phyloP scores from a whole-genome alignment of 371 early-diverging fungal species.

The Rhizomucor pusillus region DNA sequence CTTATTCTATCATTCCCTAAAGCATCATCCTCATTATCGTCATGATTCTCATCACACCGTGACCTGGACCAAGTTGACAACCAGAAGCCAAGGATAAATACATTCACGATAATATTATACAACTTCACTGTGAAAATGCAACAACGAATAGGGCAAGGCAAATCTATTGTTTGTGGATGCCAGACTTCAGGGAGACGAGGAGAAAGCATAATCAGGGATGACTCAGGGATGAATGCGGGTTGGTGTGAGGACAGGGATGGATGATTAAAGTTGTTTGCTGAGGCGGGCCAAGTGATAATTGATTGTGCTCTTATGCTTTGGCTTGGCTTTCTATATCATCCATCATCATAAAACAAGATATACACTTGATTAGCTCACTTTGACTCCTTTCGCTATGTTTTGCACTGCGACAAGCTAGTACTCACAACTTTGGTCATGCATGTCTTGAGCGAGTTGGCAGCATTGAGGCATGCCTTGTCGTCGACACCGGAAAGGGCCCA shows the following conservation, averaged over 20 bases:
- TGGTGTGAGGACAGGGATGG: neutral
- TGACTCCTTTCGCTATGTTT: neutral
- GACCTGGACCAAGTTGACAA: no score
- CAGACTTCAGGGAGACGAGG: no score
- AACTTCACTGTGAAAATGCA: no score
- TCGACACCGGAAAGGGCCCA: constrained; percentile 63
- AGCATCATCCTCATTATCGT: no score
- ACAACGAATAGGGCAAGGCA: no score
- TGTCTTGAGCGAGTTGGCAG: constrained; percentile 54
- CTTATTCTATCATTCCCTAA: no score
- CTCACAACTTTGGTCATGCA: constrained; percentile 66
- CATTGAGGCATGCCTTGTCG: constrained; percentile 53
- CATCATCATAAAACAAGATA: neutral
- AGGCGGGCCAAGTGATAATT: constrained; percentile 69
- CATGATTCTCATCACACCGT: no score
- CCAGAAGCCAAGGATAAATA: no score
- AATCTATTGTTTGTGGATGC: no score
- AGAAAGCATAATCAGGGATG: no score
- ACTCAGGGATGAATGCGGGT: no score
- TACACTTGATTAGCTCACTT: neutral
- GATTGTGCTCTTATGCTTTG: constrained; percentile 56
- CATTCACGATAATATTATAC: no score
- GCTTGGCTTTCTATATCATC: constrained; percentile 41
- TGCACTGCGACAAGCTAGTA: neutral
- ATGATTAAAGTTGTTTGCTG: constrained; percentile 57